Evolutionary conservation across 2,329 filamentous ascomycete species (phyloP), one percentile per base, ranked within the genome.

Genomic region (Lanzia echinophila): DNA sequence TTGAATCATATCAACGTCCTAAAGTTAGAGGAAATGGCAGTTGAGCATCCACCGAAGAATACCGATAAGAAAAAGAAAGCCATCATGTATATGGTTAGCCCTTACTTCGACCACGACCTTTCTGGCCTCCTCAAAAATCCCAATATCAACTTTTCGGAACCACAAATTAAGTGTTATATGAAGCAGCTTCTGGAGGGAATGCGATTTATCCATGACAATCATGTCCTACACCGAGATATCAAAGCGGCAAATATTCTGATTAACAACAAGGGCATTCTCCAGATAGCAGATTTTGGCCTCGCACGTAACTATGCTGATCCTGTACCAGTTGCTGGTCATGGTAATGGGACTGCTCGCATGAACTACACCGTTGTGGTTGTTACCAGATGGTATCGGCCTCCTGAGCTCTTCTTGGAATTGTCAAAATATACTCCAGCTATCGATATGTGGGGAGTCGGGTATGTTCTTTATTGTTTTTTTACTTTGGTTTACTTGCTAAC

Each of bases 31-130:
- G 94, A 99, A 70, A 99, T 99, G 94, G 90, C 91, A 12, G 88
- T 99, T 34, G 94, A 99, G 70, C 82, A 85, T 60, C 42, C 77
- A 81, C 54, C 80, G 77, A 67, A 65, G 48, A 61, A 47, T 19
- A 62, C 81, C 63, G 87, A 92, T 68, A 88, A 89, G 70, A 81
- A 86, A 62, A 90, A 88, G 70, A 83, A 86, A 56, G 85, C 86
- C 3, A 91, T 91, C 63, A 90, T 99, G 77, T 97, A 97, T 73
- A 99, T 99, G 94, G 92, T 95, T 49, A 96, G 86, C 43, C 94
- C 92, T 6, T 99, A 99, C 71, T 96, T 97, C 90, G 91, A 97
- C 64, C 94, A 99, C 72, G 94, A 99, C 72, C 79, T 99, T n/a
- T 95, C 92, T 8, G 94, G 94, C 43, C 82, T 99, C 31, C 83